Evolutionary conservation across 371 early-diverging fungal species (phyloP).

Genomic region (Smittium mucronatum): DNA sequence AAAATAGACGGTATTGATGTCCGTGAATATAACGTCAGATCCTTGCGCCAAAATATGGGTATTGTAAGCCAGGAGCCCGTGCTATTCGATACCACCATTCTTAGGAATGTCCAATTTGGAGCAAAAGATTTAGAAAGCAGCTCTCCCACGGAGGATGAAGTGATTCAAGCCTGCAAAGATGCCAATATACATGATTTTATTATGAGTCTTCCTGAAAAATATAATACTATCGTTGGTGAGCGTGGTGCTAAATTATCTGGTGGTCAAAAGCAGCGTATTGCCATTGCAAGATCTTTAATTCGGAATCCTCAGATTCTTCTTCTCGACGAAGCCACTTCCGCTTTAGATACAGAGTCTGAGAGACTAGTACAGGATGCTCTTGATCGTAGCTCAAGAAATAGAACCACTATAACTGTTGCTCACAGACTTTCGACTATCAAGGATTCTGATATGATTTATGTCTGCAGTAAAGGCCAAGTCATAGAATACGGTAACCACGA

Average conservation of each 20-base stretch:
- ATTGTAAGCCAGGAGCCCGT: no score
- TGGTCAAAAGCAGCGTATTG: no score
- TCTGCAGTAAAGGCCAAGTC: conserved; percentile 54
- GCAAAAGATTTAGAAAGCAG: conserved; percentile 29
- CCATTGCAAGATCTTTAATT: conserved; percentile 79
- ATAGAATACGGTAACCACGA: conserved; percentile 61
- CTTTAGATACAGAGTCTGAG: conserved; percentile 82
- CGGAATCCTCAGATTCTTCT: conserved; percentile 69
- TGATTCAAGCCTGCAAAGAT: conserved; percentile 59
- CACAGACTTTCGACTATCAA: no score
- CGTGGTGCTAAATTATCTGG: no score
- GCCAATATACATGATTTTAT: conserved; percentile 68
- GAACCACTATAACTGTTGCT: no score
- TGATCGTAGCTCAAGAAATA: conserved; percentile 53
- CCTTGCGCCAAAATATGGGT: conserved; percentile 57
- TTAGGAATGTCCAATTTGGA: conserved; percentile 70
- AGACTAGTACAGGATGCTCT: conserved; percentile 78
- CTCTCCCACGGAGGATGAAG: conserved; percentile 45
- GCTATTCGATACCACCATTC: conserved; percentile 70
- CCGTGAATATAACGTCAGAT: conserved; percentile 44
- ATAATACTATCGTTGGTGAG: conserved; percentile 87
- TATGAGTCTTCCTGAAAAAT: conserved; percentile 57
- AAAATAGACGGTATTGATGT: conserved; percentile 83
- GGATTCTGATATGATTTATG: no score
- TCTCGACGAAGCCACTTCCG: conserved; percentile 92